Evolutionary conservation across 1,284 basidiomycete genomes (phyloP), one percentile per base, ranked within the genome.

Genomic region (Golubevia pallescens): DNA sequence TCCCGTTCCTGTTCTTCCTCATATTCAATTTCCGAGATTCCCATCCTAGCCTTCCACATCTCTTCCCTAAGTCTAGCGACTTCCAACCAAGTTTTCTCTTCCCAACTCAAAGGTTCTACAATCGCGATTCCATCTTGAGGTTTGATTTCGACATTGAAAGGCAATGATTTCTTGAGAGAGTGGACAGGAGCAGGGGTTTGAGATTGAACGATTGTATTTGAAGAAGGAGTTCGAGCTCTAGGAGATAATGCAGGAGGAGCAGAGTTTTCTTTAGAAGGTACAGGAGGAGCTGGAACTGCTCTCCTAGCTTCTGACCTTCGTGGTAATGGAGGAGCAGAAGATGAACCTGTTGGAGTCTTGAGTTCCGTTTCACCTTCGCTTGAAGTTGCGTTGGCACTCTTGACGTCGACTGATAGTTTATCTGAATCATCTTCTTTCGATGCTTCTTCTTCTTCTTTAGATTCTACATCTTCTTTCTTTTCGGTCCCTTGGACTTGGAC

Each of bases 71-170:
- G 70, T 61, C 73, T 74, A 53, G 70, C 68, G 10, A 79, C 58
- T 62, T 81, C 77, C 53, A 69, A 69, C 74, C 77, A 81, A 67
- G 73, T 72, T 65, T 67, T 73, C 56, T 81, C 78, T 56, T 81
- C 78, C 78, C 77, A 80, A 23, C 67, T 69, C 66, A 78, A 62
- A 1, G 58, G 42, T 14, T 67, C 72, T 8, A 66, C 58, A n/a
- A 65, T 68, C 58, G 63, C 63, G 7, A 70, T 51, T 14, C 61
- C 68, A 38, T 74, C 60, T 3, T 64, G 65, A 16, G 68, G 63
- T 42, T 19, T 52, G 38, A 56, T 53, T 2, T 62, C 23, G 54
- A 14, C 6, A 53, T 58, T 28, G 34, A 23, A 34, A 51, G 21
- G 2, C 42, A 24, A 13, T 48, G 61, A 56, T n/a, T 65, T 66